Conservation (phyloP, 2,329 filamentous ascomycete genomes). For the Ophiostoma sp. region DNA sequence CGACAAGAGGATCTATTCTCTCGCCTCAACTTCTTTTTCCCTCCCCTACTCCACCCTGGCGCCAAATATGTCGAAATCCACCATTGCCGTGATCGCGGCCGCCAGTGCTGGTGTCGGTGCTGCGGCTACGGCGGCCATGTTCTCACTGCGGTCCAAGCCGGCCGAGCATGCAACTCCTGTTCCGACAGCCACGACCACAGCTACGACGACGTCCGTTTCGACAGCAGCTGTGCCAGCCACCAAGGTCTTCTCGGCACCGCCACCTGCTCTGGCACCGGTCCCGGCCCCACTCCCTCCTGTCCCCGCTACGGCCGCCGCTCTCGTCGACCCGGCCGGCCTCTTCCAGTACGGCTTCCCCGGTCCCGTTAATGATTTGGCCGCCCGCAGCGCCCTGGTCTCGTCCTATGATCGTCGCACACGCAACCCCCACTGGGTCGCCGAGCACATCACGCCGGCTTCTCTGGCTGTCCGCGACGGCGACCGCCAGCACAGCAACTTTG, state of each 20-base stretch:
- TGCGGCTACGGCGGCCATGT: slow-evolving; percentile 69
- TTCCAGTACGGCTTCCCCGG: slow-evolving; percentile 92
- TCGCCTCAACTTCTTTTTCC: neutral
- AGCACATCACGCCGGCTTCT: slow-evolving; percentile 92
- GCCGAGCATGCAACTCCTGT: slow-evolving; percentile 25
- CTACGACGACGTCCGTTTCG: slow-evolving; percentile 31
- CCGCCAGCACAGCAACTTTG: slow-evolving; percentile 78
- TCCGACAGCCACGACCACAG: slow-evolving; percentile 35
- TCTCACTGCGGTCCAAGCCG: slow-evolving; percentile 52
- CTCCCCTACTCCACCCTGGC: neutral
- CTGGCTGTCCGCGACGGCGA: slow-evolving; percentile 74
- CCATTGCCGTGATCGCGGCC: slow-evolving; percentile 72
- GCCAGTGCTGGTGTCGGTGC: slow-evolving; percentile 76
- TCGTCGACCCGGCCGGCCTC: slow-evolving; percentile 72
- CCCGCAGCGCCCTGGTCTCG: slow-evolving; percentile 74
- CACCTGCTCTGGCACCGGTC: slow-evolving; percentile 34
- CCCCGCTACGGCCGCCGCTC: slow-evolving; percentile 45
- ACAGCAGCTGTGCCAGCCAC: slow-evolving; percentile 55
- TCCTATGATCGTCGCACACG: slow-evolving; percentile 86
- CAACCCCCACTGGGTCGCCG: slow-evolving; percentile 92
- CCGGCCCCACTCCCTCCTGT: slow-evolving; percentile 46
- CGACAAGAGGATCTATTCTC: neutral
- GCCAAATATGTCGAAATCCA: slow-evolving; percentile 71
- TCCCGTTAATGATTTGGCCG: slow-evolving; percentile 78
- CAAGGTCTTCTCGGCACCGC: slow-evolving; percentile 49